Base-by-base conservation (phyloP, 1,284 basidiomycete species). In the Sporisorium scitamineum region DNA sequence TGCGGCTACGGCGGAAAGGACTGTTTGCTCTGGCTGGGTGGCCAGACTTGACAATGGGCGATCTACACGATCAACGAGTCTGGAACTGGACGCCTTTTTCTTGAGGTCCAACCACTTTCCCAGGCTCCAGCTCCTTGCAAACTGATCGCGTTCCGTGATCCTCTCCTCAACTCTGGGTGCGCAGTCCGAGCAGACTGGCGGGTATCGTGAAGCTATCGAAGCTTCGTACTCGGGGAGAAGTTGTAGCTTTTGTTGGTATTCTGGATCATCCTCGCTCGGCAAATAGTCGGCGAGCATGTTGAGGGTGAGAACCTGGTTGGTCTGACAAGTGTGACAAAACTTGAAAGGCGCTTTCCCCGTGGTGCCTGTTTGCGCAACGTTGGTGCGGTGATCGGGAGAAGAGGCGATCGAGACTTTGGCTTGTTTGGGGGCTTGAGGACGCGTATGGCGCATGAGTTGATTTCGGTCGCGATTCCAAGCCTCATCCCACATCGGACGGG, bases 241-340 rank as follows among this genome's bases (percentile, higher is more conserved):
- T 3, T 26, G 48, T 2, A 81, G 60, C 44, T 72, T 74, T 9
- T 53, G 31, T 9, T 52, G 42, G 57, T 78, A 80, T 22, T 68
- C 70, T 18, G 70, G 58, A 51, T 70, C 65, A 3, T 68, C 60
- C 27, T 80, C 79, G 34, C 74, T 68, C 0, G 75, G 66, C 10
- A 82, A 58, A 51, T 81, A 80, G 61, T 80, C 76, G 11, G 81
- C 72, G 14, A 83, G 68, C 64, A 83, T 63, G 48, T 79, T 78
- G 41, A 81, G 58, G 5, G 73, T 74, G 22, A 83, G 62, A 13
- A 78, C 73, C 52, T 83, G 81, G 57, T 83, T 82, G 11, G 80
- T 82, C 31, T 73, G 70, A 53, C 81, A 83, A 5, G 73, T 76
- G 54, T 80, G 79, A 58, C 81, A 83, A 52, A 83, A 83, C 2